phyloP scores from a whole-genome alignment of 352 stramenopile genomes.

The Phytophthora crassamura region DNA sequence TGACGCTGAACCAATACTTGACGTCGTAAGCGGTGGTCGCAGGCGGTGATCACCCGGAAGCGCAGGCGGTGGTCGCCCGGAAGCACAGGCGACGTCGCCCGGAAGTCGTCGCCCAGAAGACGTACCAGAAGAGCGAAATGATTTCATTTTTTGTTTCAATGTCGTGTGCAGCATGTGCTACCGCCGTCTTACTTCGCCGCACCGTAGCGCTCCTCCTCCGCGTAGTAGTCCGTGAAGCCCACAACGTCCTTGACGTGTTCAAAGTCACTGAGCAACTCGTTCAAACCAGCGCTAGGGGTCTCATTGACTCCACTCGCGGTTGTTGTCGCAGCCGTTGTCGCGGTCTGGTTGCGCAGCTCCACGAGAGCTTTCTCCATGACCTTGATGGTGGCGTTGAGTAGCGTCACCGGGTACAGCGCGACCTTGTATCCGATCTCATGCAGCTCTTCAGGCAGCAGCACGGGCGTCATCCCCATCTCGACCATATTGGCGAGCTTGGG shows the following conservation, averaged over 20 bases:
- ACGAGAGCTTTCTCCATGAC: conserved; percentile 89
- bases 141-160: no score
- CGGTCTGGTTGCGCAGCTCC: conserved; percentile 74
- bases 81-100: no score
- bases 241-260: conserved; percentile 91
- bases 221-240: conserved; percentile 92
- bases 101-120: no score
- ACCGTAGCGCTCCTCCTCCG: conserved; percentile 67
- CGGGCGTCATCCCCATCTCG: conserved; percentile 92
- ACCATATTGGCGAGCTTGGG: conserved; percentile 96
- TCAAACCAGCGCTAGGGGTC: conserved; percentile 50
- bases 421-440: conserved; percentile 94
- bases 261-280: conserved; percentile 90
- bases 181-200: conserved; percentile 2
- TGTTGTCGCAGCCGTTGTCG: neutral
- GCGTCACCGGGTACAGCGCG: conserved; percentile 92
- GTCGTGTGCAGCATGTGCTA: neutral
- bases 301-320: conserved; percentile 23
- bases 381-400: conserved; percentile 94
- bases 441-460: conserved; percentile 85
- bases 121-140: no score
- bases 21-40: no score
- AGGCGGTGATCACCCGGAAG: no score
- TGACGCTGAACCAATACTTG: no score
- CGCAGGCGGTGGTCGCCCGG: no score